These are phyloP conservation scores for Pseudocercospora crystallina DNA, from an alignment of 2,329 filamentous ascomycete genomes.

Conservation along the genomic window DNA sequence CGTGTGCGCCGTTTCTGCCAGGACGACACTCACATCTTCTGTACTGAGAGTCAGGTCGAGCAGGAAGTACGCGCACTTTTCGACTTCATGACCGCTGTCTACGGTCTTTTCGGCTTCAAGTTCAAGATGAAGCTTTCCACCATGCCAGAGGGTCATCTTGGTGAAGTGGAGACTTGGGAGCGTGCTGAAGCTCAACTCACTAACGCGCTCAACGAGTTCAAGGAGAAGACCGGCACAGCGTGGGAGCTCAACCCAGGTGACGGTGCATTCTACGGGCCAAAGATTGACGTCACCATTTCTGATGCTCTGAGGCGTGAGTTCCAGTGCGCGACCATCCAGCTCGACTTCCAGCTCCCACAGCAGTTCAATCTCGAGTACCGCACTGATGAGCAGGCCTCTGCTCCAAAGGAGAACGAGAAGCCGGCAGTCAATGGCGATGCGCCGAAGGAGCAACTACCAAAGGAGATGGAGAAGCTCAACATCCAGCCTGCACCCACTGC, in stretches of 20 bases:
- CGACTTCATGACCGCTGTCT: constrained; percentile 79
- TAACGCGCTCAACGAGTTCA: constrained; percentile 76
- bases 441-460: constrained; percentile 39
- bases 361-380: constrained; percentile 88
- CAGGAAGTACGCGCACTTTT: constrained; percentile 80
- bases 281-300: constrained; percentile 94
- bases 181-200: constrained; percentile 79
- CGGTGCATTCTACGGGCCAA: constrained; percentile 96
- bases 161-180: constrained; percentile 84
- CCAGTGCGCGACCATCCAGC: constrained; percentile 91
- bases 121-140: constrained; percentile 97
- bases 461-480: constrained; percentile 34
- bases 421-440: constrained; percentile 23
- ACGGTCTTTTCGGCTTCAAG: constrained; percentile 79
- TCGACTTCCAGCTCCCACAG: constrained; percentile 81
- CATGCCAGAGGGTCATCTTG: constrained; percentile 83
- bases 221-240: constrained; percentile 58
- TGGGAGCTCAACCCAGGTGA: constrained; percentile 95
- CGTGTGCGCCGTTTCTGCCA: constrained; percentile 93
- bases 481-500: constrained; percentile 35
- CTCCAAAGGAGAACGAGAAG: constrained; percentile 34
- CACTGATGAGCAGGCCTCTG: constrained; percentile 62
- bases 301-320: constrained; percentile 82
- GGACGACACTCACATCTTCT: constrained; percentile 97
- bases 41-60: constrained; percentile 73